phyloP scores from a whole-genome alignment of 257 asterid genomes.

The Pogostemon cablin region DNA sequence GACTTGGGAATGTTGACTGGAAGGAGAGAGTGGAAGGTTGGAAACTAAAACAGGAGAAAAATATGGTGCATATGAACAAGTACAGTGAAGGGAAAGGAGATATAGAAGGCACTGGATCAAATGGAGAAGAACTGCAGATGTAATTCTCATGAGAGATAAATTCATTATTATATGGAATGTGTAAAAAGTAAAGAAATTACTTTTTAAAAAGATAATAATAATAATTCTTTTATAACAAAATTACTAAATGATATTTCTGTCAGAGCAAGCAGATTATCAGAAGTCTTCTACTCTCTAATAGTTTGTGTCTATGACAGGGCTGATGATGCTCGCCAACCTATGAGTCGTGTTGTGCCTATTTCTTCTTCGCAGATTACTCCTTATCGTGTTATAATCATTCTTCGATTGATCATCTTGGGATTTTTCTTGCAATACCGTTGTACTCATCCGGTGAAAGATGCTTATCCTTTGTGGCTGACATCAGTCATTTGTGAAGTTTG shows the following conservation, averaged over 20 bases:
- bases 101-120: constrained; percentile 72
- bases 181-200: neutral
- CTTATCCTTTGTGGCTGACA: constrained; percentile 76
- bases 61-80: constrained; percentile 52
- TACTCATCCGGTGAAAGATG: constrained; percentile 73
- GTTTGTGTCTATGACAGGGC: constrained; percentile 46
- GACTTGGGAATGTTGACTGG: constrained; percentile 94
- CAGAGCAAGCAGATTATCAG: constrained; percentile 6
- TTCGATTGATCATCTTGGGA: constrained; percentile 66
- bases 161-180: neutral
- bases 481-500: constrained; percentile 77
- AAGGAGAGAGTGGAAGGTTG: constrained; percentile 92
- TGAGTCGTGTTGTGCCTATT: constrained; percentile 63
- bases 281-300: constrained; percentile 27
- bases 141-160: constrained; percentile 40
- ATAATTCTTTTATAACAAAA: constrained; percentile 14
- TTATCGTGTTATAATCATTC: constrained; percentile 64
- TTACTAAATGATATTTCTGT: neutral
- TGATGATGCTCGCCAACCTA: constrained; percentile 70
- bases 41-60: constrained; percentile 76
- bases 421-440: constrained; percentile 73
- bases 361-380: constrained; percentile 65
- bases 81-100: constrained; percentile 69
- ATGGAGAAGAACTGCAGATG: constrained; percentile 80
- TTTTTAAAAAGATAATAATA: neutral